These are phyloP conservation scores for Metahyphopichia silvanorum DNA, from an alignment of 805 yeast genomes.

Conservation along the genomic window DNA sequence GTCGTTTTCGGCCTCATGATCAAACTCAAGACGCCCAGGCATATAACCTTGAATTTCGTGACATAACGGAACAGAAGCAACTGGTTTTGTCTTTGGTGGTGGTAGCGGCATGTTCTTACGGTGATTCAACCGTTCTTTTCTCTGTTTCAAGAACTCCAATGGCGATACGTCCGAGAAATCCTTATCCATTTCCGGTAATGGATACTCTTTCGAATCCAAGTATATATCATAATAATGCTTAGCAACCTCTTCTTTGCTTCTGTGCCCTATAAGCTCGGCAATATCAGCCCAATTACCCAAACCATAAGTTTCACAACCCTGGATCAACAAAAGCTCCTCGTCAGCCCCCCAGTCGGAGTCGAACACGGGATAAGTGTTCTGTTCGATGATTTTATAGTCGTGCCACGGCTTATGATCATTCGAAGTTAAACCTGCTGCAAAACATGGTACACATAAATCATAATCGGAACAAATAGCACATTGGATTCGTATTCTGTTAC, in stretches of 20 bases:
- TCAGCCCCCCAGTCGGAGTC: constrained; percentile 97
- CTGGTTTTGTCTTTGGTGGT: constrained; percentile 79
- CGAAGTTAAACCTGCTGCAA: constrained; percentile 75
- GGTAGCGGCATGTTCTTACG: constrained; percentile 74
- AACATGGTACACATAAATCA: constrained; percentile 97
- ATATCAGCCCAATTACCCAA: constrained; percentile 98
- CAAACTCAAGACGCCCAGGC: constrained; percentile 98
- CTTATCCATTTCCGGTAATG: constrained; percentile 82
- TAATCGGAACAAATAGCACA: constrained; percentile 94
- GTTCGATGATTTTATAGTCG: constrained; percentile 88
- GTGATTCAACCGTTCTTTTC: constrained; percentile 69
- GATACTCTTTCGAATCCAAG: constrained; percentile 68
- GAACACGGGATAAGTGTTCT: constrained; percentile 90
- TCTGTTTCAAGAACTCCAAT: constrained; percentile 60
- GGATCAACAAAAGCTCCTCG: constrained; percentile 84
- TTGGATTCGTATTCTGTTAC: constrained; percentile 82
- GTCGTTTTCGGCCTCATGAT: constrained; percentile 93
- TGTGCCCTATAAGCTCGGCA: constrained; percentile 92
- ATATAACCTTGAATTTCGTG: constrained; percentile 96
- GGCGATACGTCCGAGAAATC: constrained; percentile 62
- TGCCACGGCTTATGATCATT: constrained; percentile 94
- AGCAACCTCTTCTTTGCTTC: constrained; percentile 89
- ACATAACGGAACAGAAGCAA: constrained; percentile 92
- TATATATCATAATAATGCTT: constrained; percentile 76
- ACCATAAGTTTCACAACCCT: constrained; percentile 89